Evolutionary conservation across 2,329 filamentous ascomycete species (phyloP), one percentile per base, ranked within the genome.

Genomic region (Monilinia fructigena): DNA sequence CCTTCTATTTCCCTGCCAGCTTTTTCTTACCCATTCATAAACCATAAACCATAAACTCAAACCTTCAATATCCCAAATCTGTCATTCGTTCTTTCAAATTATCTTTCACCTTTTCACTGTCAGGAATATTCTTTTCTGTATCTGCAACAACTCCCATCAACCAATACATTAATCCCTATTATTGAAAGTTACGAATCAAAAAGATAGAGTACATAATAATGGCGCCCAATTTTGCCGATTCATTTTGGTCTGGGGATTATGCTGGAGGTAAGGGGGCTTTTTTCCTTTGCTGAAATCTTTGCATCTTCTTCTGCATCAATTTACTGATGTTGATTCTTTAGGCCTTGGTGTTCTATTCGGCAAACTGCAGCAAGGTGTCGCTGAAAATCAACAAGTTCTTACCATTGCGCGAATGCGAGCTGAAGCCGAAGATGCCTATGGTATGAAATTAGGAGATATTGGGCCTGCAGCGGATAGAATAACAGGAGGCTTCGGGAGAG

Each of bases 161-260:
- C 45, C 45, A 50, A 38, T 50, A 50, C 45, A 61, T 26, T 40
- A 26, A 50, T 50, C n/a, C 45, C 58, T 26, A 50, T 20, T 52
- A 61, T 50, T 61, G 58, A 38, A 60, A 45, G 58, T 50, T 28
- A 50, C 58, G 58, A 52, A 50, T 61, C 58, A 20, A 61, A 45
- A 61, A 45, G 58, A 61, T 50, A 61, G 58, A 61, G 58, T 50
- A 61, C 45, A 61, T 61, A 38, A 50, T 65, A 75, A 87, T 79
- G 77, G 94, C 94, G 91, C 90, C 91, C 73, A 87, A 91, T 75
- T 98, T 99, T 80, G 89, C 93, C 73, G 92, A 94, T 81, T 97
- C 93, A 61, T 98, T 99, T 82, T 99, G 95, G 95, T 97, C 95
- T 69, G 87, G 87, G 77, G 95, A 99, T 85, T 98, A 98, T 84